Evolutionary conservation across 176 grass and related monocot species (phyloP).

Genomic region (Avena sativa): DNA sequence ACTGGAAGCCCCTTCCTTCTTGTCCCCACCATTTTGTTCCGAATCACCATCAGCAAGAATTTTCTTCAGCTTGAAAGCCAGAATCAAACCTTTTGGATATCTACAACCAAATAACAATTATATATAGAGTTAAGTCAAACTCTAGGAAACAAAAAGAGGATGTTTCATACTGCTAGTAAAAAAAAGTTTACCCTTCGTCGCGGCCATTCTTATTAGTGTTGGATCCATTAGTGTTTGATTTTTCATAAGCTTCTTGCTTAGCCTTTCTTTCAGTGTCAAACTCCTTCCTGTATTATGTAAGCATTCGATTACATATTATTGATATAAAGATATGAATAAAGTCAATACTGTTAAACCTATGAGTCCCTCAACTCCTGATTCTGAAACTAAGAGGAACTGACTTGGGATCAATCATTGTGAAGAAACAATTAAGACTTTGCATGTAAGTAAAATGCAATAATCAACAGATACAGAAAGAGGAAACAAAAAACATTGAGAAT

Average conservation of each 20-base stretch:
- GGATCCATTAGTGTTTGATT: slow-evolving; percentile 10
- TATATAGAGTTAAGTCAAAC: slow-evolving; percentile 35
- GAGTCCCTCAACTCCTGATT: slow-evolving; percentile 6
- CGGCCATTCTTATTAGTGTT: slow-evolving; percentile 20
- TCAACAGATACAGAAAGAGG: background rate
- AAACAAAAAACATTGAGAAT: background rate
- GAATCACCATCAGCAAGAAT: slow-evolving; percentile 41
- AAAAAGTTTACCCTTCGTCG: slow-evolving; percentile 59
- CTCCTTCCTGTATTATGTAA: slow-evolving; percentile 79
- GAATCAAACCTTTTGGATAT: slow-evolving; percentile 85
- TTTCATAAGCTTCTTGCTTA: slow-evolving; percentile 57
- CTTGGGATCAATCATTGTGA: slow-evolving; percentile 4
- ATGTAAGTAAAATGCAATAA: background rate
- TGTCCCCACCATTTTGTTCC: slow-evolving; percentile 50
- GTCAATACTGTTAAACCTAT: slow-evolving; percentile 13
- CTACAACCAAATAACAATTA: slow-evolving; percentile 47
- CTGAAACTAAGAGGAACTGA: slow-evolving; percentile 29
- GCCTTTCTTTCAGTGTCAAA: slow-evolving; percentile 82
- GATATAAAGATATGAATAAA: slow-evolving; percentile 24
- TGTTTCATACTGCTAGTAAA: slow-evolving; percentile 20
- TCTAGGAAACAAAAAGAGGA: slow-evolving; percentile 1
- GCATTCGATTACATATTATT: slow-evolving; percentile 25
- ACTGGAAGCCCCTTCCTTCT: slow-evolving; percentile 44
- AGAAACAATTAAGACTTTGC: slow-evolving; percentile 23
- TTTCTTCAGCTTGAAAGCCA: slow-evolving; percentile 88